Evolutionary conservation across 768 basidiomycete genomes (phyloP).

Genomic region (Suillus clintonianus): DNA sequence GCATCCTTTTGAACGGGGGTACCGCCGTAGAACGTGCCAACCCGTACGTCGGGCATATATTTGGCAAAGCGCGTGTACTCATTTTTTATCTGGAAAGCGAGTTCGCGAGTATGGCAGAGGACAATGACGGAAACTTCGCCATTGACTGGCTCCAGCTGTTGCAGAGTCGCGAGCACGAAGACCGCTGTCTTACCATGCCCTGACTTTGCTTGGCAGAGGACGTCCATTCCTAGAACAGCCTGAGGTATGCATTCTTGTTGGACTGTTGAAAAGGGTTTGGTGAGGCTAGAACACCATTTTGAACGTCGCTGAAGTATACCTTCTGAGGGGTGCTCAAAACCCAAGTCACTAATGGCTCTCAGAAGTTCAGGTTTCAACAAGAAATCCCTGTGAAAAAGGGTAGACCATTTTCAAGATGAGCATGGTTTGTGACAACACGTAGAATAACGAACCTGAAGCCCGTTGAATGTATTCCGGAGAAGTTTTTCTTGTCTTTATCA

Average conservation of each 20-base stretch:
- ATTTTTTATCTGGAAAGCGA: slow-evolving; percentile 99
- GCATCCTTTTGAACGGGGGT: slow-evolving; percentile 93
- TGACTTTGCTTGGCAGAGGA: slow-evolving; percentile 98
- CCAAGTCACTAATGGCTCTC: slow-evolving; percentile 96
- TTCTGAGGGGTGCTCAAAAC: slow-evolving; percentile 99
- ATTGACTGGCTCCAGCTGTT: slow-evolving; percentile 97
- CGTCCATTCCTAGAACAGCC: slow-evolving; percentile 99
- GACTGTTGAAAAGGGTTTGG: slow-evolving; percentile 50
- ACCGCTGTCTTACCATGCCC: slow-evolving; percentile 99
- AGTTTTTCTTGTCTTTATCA: slow-evolving; percentile 94
- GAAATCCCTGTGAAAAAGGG: slow-evolving; percentile 74
- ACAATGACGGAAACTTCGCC: slow-evolving; percentile 98
- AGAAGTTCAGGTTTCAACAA: slow-evolving; percentile 95
- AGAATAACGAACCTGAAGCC: slow-evolving; percentile 82
- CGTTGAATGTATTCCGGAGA: slow-evolving; percentile 98
- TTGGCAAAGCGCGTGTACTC: slow-evolving; percentile 99
- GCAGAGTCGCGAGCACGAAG: slow-evolving; percentile 95
- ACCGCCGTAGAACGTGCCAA: slow-evolving; percentile 97
- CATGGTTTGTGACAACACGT: too few relatives aligned
- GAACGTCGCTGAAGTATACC: slow-evolving; percentile 50
- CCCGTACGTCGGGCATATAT: slow-evolving; percentile 99
- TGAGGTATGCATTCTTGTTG: slow-evolving; percentile 99
- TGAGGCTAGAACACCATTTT: slow-evolving; percentile 1
- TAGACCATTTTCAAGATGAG: neutral
- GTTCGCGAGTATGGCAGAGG: slow-evolving; percentile 97